phyloP scores from a whole-genome alignment of 1,139 yeast species.

The Arxiozyma bovina region DNA sequence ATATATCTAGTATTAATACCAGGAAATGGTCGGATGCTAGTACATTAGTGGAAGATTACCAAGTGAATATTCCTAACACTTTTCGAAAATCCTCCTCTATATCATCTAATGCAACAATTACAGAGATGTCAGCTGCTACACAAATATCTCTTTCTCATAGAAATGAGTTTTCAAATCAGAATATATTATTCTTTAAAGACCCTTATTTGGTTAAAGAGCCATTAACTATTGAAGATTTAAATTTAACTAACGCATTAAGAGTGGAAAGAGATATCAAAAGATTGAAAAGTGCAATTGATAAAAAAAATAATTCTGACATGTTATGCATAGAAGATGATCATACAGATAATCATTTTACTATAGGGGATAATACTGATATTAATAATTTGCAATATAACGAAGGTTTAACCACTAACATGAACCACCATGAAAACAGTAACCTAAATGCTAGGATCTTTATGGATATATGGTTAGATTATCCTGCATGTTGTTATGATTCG shows the following conservation, averaged over 20 bases:
- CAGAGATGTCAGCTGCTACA: background rate
- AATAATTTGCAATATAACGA: background rate
- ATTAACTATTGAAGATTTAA: background rate
- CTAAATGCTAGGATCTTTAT: too few relatives aligned
- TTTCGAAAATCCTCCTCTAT: background rate
- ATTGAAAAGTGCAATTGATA: background rate
- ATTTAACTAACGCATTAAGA: background rate
- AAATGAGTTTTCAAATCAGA: background rate
- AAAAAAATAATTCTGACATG: too few relatives aligned
- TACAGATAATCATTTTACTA: too few relatives aligned
- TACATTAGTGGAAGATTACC: background rate
- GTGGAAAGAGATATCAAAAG: background rate
- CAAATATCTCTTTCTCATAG: too few relatives aligned
- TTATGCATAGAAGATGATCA: too few relatives aligned
- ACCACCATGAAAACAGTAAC: background rate
- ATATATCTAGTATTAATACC: background rate
- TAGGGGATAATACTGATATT: background rate
- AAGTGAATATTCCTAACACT: background rate
- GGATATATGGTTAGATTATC: constrained; percentile 1
- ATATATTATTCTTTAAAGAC: background rate
- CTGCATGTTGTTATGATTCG: background rate
- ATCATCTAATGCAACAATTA: background rate
- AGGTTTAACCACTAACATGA: background rate
- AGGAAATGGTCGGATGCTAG: constrained; percentile 4
- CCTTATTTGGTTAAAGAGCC: background rate